These are phyloP conservation scores for Phytopythium cucurbitacearum DNA, from an alignment of 352 stramenopile species.

Conservation along the genomic window DNA sequence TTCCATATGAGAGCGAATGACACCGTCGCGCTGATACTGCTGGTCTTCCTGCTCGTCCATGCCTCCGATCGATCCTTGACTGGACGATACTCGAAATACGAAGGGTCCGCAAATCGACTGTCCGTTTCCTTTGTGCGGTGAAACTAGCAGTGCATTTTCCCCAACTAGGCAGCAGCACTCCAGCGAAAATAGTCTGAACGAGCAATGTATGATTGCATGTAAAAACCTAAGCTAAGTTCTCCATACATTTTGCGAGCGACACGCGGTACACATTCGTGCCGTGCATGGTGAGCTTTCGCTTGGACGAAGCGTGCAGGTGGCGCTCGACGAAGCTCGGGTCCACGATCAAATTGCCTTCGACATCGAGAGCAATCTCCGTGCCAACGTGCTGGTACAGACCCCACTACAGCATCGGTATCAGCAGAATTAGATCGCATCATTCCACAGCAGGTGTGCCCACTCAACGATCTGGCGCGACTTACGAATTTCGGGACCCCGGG, in stretches of 20 bases:
- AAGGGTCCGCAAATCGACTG: too few relatives aligned
- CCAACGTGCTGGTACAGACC: conserved; percentile 74
- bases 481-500: conserved; percentile 69
- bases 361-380: conserved; percentile 64
- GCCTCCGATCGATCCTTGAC: not conserved
- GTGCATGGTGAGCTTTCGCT: conserved; percentile 62
- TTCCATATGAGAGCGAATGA: conserved; percentile 59
- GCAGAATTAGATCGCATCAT: conserved; percentile 1
- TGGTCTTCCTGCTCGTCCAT: conserved; percentile 24
- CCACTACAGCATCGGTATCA: conserved; percentile 30
- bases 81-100: too few relatives aligned
- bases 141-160: not conserved
- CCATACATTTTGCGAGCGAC: conserved; percentile 58
- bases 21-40: conserved; percentile 32
- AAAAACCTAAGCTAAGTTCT: conserved; percentile 29
- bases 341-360: conserved; percentile 74
- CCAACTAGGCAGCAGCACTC: not conserved
- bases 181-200: not conserved
- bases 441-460: not conserved
- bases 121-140: too few relatives aligned
- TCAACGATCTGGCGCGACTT: conserved; percentile 15
- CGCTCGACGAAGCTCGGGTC: conserved; percentile 80
- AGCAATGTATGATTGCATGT: not conserved
- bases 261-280: conserved; percentile 59
- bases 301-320: conserved; percentile 62